Evolutionary conservation across 305 asterid species (phyloP).

Genomic region (Solanum hybrid): DNA sequence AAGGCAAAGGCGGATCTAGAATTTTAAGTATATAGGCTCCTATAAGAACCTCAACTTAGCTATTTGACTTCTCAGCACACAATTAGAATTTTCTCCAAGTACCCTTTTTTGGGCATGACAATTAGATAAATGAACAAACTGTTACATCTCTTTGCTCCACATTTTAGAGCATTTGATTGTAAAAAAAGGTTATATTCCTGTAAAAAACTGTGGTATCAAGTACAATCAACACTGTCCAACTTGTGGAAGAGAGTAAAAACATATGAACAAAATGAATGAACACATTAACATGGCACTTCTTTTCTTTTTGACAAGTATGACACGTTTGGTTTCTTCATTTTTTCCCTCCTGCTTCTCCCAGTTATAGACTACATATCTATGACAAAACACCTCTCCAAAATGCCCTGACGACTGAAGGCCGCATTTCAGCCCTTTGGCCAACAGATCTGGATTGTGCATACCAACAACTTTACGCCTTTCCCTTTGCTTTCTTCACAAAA

Average conservation of each 20-base stretch:
- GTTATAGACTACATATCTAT: not conserved
- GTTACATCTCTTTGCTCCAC: slow-evolving; percentile 1
- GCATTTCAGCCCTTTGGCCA: not conserved
- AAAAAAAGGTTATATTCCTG: not conserved
- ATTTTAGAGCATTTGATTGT: not conserved
- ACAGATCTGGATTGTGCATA: not conserved
- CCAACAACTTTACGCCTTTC: slow-evolving; percentile 30
- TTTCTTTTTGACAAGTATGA: not conserved
- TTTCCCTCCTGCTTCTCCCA: slow-evolving; percentile 10
- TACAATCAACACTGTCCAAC: slow-evolving; percentile 19
- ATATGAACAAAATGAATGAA: slow-evolving; percentile 40
- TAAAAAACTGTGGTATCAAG: slow-evolving; percentile 16
- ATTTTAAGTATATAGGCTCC: not conserved
- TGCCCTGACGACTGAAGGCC: not conserved
- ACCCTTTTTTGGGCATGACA: not conserved
- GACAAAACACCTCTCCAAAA: not conserved
- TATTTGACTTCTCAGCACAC: not conserved
- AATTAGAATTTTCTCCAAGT: not conserved
- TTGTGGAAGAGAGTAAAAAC: slow-evolving; percentile 30
- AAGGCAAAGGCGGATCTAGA: not conserved
- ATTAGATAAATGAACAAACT: not conserved
- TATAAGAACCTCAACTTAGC: not conserved
- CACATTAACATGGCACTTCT: slow-evolving; percentile 15
- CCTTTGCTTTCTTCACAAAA: slow-evolving; percentile 19
- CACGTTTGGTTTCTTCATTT: slow-evolving; percentile 11